A percentile compares a stretch with the other conserved stretches of the same genome.
Conservation (phyloP, 2,329 filamentous ascomycete species). For the Trichoderma atroviride region DNA sequence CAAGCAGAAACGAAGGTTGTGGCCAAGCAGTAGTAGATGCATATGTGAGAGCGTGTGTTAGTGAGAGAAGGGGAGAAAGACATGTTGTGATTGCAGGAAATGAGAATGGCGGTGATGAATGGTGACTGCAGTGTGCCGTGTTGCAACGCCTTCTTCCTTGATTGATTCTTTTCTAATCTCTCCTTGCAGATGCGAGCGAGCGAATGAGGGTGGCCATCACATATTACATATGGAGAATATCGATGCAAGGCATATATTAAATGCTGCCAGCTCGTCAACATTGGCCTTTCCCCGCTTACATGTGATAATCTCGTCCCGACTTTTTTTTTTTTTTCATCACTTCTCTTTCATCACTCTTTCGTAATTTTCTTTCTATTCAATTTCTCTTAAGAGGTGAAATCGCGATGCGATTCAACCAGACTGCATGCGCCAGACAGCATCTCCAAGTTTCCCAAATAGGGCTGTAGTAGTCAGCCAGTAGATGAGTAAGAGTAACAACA, state of each 20-base stretch:
- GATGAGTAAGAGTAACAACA: neutral
- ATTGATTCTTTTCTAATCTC: neutral
- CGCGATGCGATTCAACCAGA: neutral
- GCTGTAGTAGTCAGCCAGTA: neutral
- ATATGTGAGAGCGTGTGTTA: neutral
- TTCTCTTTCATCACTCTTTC: neutral
- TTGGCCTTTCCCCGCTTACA: neutral
- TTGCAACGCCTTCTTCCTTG: neutral
- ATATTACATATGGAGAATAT: slow-evolving; percentile 12
- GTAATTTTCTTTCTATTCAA: neutral
- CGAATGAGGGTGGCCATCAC: slow-evolving; percentile 11
- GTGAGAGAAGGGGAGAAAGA: neutral
- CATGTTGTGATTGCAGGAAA: neutral
- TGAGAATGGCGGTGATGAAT: neutral
- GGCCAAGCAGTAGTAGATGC: neutral
- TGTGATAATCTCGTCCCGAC: slow-evolving; percentile 8
- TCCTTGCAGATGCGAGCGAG: slow-evolving; percentile 15
- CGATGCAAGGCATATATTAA: slow-evolving; percentile 17
- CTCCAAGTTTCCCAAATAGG: neutral
- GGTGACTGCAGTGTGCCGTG: slow-evolving; percentile 17
- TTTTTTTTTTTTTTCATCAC: neutral
- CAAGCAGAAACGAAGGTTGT: neutral
- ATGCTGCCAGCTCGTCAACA: slow-evolving; percentile 1
- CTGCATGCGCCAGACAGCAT: neutral
- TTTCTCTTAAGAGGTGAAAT: neutral